Percentiles rank a stretch among this genome's conserved stretches.
These are phyloP conservation scores for Ascosphaera apis DNA, from an alignment of 2,329 filamentous ascomycete species.

Conservation along the genomic window DNA sequence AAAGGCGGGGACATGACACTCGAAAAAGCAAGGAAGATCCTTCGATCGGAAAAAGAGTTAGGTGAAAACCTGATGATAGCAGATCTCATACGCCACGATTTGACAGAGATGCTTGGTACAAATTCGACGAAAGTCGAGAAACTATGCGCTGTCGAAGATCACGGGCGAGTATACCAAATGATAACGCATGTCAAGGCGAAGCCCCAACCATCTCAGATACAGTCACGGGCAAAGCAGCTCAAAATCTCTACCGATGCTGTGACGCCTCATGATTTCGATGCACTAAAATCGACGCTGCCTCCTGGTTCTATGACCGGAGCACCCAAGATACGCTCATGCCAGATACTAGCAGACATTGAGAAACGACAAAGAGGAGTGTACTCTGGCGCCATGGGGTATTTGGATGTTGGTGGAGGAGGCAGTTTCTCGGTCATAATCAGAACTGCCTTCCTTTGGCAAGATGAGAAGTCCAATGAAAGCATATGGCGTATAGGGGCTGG, in stretches of 20 bases:
- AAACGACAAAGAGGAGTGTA: constrained; percentile 45
- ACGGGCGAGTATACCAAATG: constrained; percentile 77
- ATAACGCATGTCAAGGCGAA: constrained; percentile 62
- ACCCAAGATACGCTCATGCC: constrained; percentile 78
- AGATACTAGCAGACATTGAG: constrained; percentile 54
- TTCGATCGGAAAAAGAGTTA: constrained; percentile 67
- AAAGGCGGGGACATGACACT: constrained; percentile 47
- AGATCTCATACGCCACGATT: constrained; percentile 80
- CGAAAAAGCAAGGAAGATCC: constrained; percentile 46
- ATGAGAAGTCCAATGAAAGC: constrained; percentile 11
- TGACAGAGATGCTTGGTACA: constrained; percentile 62
- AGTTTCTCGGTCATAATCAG: constrained; percentile 87
- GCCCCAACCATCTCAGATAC: constrained; percentile 7
- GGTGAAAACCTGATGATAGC: constrained; percentile 98
- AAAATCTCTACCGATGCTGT: not conserved
- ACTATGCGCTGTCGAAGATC: constrained; percentile 72
- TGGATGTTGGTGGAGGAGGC: constrained; percentile 62
- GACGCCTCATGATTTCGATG: constrained; percentile 38
- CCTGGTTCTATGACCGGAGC: constrained; percentile 94
- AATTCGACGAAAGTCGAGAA: constrained; percentile 52
- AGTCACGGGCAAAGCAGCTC: constrained; percentile 2
- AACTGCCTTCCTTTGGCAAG: constrained; percentile 38
- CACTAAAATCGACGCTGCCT: constrained; percentile 55
- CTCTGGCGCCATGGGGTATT: constrained; percentile 71
- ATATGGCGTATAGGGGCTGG: constrained; percentile 70